Evolutionary conservation across 2,329 filamentous ascomycete species (phyloP), one percentile per base, ranked within the genome.

Genomic region (Hymenoscyphus salicellus): DNA sequence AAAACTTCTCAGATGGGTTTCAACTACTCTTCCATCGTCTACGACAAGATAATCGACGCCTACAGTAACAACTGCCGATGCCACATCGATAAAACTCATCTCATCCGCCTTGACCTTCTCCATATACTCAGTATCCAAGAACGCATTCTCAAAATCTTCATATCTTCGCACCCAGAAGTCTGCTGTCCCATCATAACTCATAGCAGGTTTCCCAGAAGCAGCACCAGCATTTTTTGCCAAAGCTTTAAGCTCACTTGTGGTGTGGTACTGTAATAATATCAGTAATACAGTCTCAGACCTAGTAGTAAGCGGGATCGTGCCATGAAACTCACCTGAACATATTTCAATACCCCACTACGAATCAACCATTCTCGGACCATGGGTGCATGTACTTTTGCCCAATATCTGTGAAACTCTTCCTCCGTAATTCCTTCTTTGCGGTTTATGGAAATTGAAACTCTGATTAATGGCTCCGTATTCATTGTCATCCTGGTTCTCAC

Each of bases 71-170:
- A 23, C 56, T 14, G 36, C 23, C 0, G 30, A 26, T 16, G 41
- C 17, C 16, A 58, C 36, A 38, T 58, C 56, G 41, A 58, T 58
- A 7, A 58, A 58, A 7, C 0, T 20, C 23, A 41, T 36, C 33
- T 58, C 56, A 58, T 58, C 56, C 20, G 33, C 17, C 2, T 33
- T 20, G 10, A 58, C 41, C 17, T 38, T 58, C n/a, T 58, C 56
- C 30, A 11, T 7, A 23, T 58, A 58, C 20, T 58, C 56, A 20
- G 33, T 17, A 26, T 58, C 56, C 17, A 58, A 16, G 8, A 58
- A 41, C 16, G 33, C 33, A 14, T 33, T 38, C 23, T 58, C 33
- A 38, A 58, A 58, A 17, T 58, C 56, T 23, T 58, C 33, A 23
- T 38, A 41, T 33, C 41, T 58, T 30, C 33, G 17, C 23, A 58